Base-by-base conservation (phyloP, 225 moss, liverwort and hornwort genomes). In the Rhytidiadelphus loreus region DNA sequence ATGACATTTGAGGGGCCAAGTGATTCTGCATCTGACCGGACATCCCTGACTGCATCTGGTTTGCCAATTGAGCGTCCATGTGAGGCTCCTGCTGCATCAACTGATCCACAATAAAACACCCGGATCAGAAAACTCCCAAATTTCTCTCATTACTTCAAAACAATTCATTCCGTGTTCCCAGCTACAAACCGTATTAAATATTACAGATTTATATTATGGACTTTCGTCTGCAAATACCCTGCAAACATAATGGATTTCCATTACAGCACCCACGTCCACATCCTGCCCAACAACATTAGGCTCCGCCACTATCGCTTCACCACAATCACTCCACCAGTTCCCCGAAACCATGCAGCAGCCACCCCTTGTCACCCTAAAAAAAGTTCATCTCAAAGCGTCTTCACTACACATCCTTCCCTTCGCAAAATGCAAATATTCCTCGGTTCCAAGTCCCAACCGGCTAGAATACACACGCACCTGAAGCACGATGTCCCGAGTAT, bases 81-180 rank as follows among this genome's bases (percentile, higher is more conserved):
- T 92, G 89, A 21, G 93, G 89, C 29, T 94, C 94, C 83, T 93
- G 94, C 89, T 93, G 94, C 83, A 94, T 94, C 74, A 94, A 88
- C 94, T 94, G 86, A 84, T 77, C 81, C 24, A 83, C 77, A 19
- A 85, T 43, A 63, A 61, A 57, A 28, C 62, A 44, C 56, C 62
- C 19, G 28, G 33, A n/a, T 86, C 74, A 86, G 35, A 70, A 81
- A 66, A 52, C 59, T 39, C 73, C 62, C n/a, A 13, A 57, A 22
- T 35, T 71, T 44, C 21, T 35, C 16, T 69, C 13, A 50, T 52
- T 87, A 9, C 30, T 50, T 59, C 64, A 41, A 37, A 75, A 56
- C 25, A 55, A 55, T 75, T 84, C 7, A 37, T 21, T 77, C 68
- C 37, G 32, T 29, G 35, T 19, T 65, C 46, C 21, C 43, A 83